Evolutionary conservation across 805 yeast genomes (phyloP), one percentile per base, ranked within the genome.

Genomic region (Candida khao-thaluensis): DNA sequence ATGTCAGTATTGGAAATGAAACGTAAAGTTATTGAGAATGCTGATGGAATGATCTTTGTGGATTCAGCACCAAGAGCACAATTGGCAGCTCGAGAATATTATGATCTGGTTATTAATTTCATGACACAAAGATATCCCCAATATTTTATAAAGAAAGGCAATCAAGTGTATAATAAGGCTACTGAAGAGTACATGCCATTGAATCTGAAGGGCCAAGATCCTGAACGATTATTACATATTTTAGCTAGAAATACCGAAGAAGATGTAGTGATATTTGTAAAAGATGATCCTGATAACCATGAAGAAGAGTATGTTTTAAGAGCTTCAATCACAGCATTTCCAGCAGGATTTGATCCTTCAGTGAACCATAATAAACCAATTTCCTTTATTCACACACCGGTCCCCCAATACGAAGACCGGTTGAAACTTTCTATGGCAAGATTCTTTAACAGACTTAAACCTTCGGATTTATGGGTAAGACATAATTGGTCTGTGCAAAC

Each of bases 401-500:
- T 85, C 2, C 95, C 93, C 0, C 76, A 74, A 43, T 85, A 85
- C 50, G 57, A 65, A 37, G 60, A 72, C 15, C 72, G 77, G 45
- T 63, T 85, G 30, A 72, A 76, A 54, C 49, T 68, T 5, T 75
- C 85, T 16, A 85, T 85, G 91, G 77, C 77, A 51, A 73, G 71
- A 48, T 85, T 79, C 53, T 85, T 85, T 56, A 65, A 68, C 18
- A 71, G 77, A 44, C 53, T 84, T 43, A 67, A 71, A 47, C 72
- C 76, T 3, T 66, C 71, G 21, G 76, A 77, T 40, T 69, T 71
- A 35, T 82, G 84, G 53, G 76, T 76, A 43, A 69, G 93, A 41
- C 71, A 71, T 49, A 85, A 85, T 45, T 85, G 89, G 86, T 69
- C 82, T 0, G 59, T 85, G 17, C 93, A 85, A 53, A 69, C 79